Conservation (phyloP, 345 rosid genomes). For the Populus nigra region DNA sequence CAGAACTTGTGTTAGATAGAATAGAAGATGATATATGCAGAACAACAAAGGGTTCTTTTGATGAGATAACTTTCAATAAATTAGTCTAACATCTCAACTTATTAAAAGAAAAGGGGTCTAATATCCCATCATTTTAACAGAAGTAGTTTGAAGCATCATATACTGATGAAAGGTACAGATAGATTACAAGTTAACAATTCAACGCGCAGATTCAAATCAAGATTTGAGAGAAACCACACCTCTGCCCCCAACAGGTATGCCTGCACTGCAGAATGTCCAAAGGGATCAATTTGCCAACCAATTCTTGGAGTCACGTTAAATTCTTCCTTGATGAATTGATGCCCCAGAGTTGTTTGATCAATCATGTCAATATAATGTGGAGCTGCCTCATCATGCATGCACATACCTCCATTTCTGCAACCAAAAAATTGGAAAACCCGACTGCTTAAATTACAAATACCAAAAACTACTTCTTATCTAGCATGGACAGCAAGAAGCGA, state of each 20-base stretch:
- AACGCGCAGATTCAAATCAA: background rate
- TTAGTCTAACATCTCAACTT: background rate
- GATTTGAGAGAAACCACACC: constrained; percentile 23
- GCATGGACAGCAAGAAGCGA: background rate
- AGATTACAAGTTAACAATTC: background rate
- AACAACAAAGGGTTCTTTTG: background rate
- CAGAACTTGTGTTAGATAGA: constrained; percentile 5
- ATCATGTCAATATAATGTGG: constrained; percentile 54
- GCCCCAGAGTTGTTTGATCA: constrained; percentile 57
- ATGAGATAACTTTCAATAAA: background rate
- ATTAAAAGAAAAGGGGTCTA: background rate
- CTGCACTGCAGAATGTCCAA: constrained; percentile 58
- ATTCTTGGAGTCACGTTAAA: constrained; percentile 52
- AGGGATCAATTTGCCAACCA: constrained; percentile 61
- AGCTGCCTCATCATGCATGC: constrained; percentile 54
- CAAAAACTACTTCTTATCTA: background rate
- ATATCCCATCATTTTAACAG: no score
- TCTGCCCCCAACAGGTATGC: constrained; percentile 50
- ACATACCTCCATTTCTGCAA: constrained; percentile 55
- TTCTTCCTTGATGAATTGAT: constrained; percentile 42
- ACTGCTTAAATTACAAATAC: background rate
- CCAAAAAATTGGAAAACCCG: constrained; percentile 7
- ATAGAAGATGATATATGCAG: background rate
- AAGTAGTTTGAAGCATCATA: no score
- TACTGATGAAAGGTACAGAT: background rate